These are phyloP conservation scores for Breynia disticha DNA, from an alignment of 441 rosid genomes.

Conservation along the genomic window DNA sequence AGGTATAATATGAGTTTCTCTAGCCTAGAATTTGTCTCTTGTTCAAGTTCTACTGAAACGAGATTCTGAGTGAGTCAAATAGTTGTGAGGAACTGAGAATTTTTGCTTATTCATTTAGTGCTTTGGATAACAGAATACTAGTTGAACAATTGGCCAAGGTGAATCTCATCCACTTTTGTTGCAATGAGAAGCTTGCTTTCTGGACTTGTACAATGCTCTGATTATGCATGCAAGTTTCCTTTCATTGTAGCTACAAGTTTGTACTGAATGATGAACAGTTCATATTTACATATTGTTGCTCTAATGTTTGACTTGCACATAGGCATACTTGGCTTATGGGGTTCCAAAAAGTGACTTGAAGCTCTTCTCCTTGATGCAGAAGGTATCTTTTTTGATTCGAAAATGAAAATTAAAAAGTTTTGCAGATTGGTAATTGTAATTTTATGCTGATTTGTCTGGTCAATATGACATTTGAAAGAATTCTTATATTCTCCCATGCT, in stretches of 20 bases:
- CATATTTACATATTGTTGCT: slow-evolving; percentile 4
- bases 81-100: too few relatives aligned
- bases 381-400: slow-evolving; percentile 34
- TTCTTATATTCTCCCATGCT: slow-evolving; percentile 37
- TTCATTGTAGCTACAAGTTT: neutral
- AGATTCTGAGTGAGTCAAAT: too few relatives aligned
- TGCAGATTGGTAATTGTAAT: too few relatives aligned
- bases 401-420: too few relatives aligned
- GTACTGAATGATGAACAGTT: neutral
- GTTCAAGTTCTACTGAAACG: too few relatives aligned
- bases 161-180: slow-evolving; percentile 36
- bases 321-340: slow-evolving; percentile 93
- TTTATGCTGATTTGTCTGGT: too few relatives aligned
- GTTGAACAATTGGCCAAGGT: slow-evolving; percentile 55
- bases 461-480: neutral
- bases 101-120: neutral
- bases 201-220: slow-evolving; percentile 65
- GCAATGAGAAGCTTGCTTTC: slow-evolving; percentile 54
- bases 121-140: slow-evolving; percentile 31
- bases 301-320: slow-evolving; percentile 12
- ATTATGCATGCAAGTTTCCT: slow-evolving; percentile 47
- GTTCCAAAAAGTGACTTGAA: slow-evolving; percentile 79
- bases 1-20: slow-evolving; percentile 24
- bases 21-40: neutral
- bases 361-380: slow-evolving; percentile 87